Evolutionary conservation across 1,139 yeast species (phyloP).

Genomic region (Zhuliangozyma blackwelliae): DNA sequence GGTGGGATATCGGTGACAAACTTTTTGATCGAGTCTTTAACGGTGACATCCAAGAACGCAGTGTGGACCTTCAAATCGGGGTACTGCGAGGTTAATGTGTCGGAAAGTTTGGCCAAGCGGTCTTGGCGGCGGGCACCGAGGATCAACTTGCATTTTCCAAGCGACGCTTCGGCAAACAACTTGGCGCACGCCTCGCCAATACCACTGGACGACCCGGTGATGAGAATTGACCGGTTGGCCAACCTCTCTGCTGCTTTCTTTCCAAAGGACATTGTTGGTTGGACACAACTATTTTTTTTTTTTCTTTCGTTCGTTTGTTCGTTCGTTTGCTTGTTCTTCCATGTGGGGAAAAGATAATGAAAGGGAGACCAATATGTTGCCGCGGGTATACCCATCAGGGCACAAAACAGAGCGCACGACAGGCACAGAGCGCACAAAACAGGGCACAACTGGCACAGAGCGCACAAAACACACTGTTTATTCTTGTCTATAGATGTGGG

Average conservation of each 20-base stretch:
- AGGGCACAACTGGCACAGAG: too few relatives aligned
- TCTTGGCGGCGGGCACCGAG: constrained; percentile 69
- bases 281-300: constrained; percentile 19
- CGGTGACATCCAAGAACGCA: constrained; percentile 59
- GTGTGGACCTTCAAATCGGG: constrained; percentile 48
- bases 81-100: constrained; percentile 38
- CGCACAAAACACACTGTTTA: not conserved
- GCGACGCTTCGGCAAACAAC: constrained; percentile 66
- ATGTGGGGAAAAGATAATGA: too few relatives aligned
- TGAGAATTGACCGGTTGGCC: constrained; percentile 33
- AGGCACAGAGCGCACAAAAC: too few relatives aligned
- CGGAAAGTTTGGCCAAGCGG: constrained; percentile 43
- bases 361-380: too few relatives aligned
- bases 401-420: too few relatives aligned
- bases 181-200: constrained; percentile 76
- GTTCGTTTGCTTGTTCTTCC: too few relatives aligned
- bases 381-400: too few relatives aligned
- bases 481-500: constrained; percentile 39
- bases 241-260: constrained; percentile 40
- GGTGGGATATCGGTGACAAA: constrained; percentile 49
- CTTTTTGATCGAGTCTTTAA: constrained; percentile 43
- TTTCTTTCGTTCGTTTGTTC: too few relatives aligned
- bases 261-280: constrained; percentile 50
- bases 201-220: constrained; percentile 38
- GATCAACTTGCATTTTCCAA: constrained; percentile 61